Base-by-base conservation (phyloP, 2,329 filamentous ascomycete genomes). In the Ophiostoma himal-ulmi region DNA sequence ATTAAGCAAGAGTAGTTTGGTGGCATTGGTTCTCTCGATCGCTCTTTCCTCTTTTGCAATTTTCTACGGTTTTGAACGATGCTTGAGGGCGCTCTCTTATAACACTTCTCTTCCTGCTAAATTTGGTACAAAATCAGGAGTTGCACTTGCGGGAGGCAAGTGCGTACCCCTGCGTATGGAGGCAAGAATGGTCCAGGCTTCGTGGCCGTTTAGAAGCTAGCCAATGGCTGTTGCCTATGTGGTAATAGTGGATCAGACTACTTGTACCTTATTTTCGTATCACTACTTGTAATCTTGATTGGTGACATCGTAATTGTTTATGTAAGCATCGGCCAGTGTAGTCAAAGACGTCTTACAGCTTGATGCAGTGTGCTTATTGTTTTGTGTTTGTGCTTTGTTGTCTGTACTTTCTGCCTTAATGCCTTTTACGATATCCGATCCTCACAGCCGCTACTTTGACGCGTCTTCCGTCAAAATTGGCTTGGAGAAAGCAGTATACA, bases 111-210 rank as follows among this genome's bases (percentile, higher is more conserved):
- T 57, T 57, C n/a, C 52, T 57, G 52, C 52, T 22, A 26, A 57
- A 26, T 57, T 26, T 57, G 22, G 52, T 57, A 57, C 52, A 57
- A 57, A 57, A 57, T 57, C 52, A 57, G 52, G 52, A 57, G 52
- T 57, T 57, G 8, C 52, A 57, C n/a, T 57, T 57, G 44, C 14
- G 8, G 41, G n/a, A 54, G 52, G 52, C 52, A 30, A 22, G 52
- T 57, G 52, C 52, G 52, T 30, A 26, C 52, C 52, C 52, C 52
- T 57, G n/a, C 3, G 52, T 57, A 57, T 57, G 52, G 52, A 57
- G 52, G 52, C 52, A 57, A 57, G 52, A 57, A 57, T 57, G 52
- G 52, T 57, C 52, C 57, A 62, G 26, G 57, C 57, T 62, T 65
- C 62, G 62, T 65, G 62, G 62, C 62, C 62, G 62, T 65, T 65